Evolutionary conservation across 1,284 basidiomycete species (phyloP), one percentile per base, ranked within the genome.

Genomic region (Apiotrichum gamsii): DNA sequence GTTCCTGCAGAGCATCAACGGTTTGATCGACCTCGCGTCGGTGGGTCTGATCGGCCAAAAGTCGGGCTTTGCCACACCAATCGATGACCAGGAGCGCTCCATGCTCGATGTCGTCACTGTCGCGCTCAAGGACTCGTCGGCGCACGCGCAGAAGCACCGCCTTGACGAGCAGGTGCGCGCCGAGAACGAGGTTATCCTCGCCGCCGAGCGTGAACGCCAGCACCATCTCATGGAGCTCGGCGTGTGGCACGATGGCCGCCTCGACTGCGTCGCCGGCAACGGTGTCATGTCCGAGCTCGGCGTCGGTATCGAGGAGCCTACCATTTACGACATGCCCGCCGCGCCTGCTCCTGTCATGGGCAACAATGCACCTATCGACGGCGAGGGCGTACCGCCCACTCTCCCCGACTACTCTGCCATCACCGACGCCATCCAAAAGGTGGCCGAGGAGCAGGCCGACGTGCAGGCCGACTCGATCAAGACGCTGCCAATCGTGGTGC

Each of bases 1-100:
- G 5, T 90, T 93, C 76, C 73, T 95, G 46, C 85, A 85, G 61
- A 89, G 86, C 1, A 70, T 94, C 61, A 90, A 84, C 66, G 86
- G 81, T 53, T 72, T 97, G 47, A 82, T 97, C 51, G 94, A 98
- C 64, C 77, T 98, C n/a, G 91, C 89, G 0, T 85, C 85, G 45
- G 81, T 93, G 30, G 91, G 93, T 8, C 66, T 98, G 19, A 96
- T 96, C 58, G 94, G 94, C 1, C 90, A 94, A 65, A 97, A 97
- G 75, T 91, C 88, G 25, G 91, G 94, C 14, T 78, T 97, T 57
- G 85, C 83, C 39, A 84, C 80, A 10, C 84, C 90, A 0, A 76
- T 90, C n/a, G 78, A 83, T 29, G 84, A 89, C 33, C 90, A 97
- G 69, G 75, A 96, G 31, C 85, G 86, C 57, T 80, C 86, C 59